Conservation (phyloP, 495 filamentous ascomycete genomes). For the Annulohypoxylon stygium region DNA sequence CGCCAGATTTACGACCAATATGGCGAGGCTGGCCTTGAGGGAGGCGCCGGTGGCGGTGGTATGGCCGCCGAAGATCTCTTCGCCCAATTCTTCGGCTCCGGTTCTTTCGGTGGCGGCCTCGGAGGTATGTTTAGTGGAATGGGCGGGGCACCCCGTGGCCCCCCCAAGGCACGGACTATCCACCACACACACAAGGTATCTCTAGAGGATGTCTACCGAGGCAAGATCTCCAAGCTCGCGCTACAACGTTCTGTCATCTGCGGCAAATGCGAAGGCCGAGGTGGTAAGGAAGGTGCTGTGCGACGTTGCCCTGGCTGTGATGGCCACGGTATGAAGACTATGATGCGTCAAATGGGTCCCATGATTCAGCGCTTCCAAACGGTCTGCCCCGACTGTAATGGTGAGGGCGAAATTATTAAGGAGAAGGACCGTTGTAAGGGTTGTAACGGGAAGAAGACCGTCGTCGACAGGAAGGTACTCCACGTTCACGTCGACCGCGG, state of each 20-base stretch:
- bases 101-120: slow-evolving; percentile 78
- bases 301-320: slow-evolving; percentile 91
- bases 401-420: slow-evolving; percentile 94
- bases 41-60: slow-evolving; percentile 82
- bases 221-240: slow-evolving; percentile 97
- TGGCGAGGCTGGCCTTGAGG: slow-evolving; percentile 95
- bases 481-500: slow-evolving; percentile 98
- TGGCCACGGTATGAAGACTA: slow-evolving; percentile 97
- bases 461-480: slow-evolving; percentile 96
- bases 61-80: slow-evolving; percentile 98
- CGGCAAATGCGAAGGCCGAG: slow-evolving; percentile 92
- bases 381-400: slow-evolving; percentile 96
- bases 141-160: slow-evolving; percentile 84
- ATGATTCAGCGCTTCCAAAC: slow-evolving; percentile 99
- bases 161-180: slow-evolving; percentile 94
- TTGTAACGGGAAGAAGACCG: slow-evolving; percentile 96
- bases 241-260: slow-evolving; percentile 98
- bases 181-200: slow-evolving; percentile 98
- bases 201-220: slow-evolving; percentile 96
- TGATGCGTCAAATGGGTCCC: slow-evolving; percentile 99
- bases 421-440: slow-evolving; percentile 96
- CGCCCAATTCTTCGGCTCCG: slow-evolving; percentile 94
- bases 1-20: slow-evolving; percentile 94
- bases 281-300: slow-evolving; percentile 97
- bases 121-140: slow-evolving; percentile 89